Percentiles rank a stretch among this genome's conserved stretches.
Conservation (phyloP, 2,329 filamentous ascomycete species). For the Ploettnerulaceae sp. region DNA sequence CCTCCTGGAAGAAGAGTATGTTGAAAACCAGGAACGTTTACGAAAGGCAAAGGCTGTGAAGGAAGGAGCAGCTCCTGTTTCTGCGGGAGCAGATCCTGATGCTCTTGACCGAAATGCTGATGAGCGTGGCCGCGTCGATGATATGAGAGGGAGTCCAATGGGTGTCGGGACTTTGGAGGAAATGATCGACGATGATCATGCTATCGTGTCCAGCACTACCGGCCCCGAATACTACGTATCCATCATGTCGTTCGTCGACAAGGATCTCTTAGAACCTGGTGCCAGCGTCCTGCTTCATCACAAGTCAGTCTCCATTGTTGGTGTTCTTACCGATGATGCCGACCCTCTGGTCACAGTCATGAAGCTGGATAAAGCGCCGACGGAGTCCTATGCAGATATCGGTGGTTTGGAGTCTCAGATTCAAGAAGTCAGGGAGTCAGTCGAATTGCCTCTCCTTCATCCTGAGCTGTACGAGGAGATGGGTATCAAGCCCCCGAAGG, state of each 20-base stretch:
- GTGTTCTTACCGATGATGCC: constrained; percentile 92
- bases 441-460: constrained; percentile 90
- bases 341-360: constrained; percentile 96
- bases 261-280: constrained; percentile 93
- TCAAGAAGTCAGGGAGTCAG: constrained; percentile 94
- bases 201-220: constrained; percentile 95
- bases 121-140: constrained; percentile 89
- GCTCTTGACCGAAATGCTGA: constrained; percentile 83
- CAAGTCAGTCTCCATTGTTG: constrained; percentile 96
- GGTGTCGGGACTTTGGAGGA: constrained; percentile 96
- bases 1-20: constrained; percentile 94
- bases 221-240: constrained; percentile 99
- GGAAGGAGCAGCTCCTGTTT: constrained; percentile 56
- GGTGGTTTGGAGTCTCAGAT: constrained; percentile 93
- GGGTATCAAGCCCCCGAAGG: constrained; percentile 99
- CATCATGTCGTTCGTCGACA: constrained; percentile 99
- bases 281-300: constrained; percentile 94
- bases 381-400: constrained; percentile 97
- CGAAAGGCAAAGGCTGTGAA: constrained; percentile 85
- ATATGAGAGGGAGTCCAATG: constrained; percentile 98
- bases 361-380: constrained; percentile 98
- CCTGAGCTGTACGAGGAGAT: constrained; percentile 99
- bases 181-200: constrained; percentile 98
- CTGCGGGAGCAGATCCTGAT: constrained; percentile 62
- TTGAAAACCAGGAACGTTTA: constrained; percentile 96